phyloP scores from a whole-genome alignment of 1,284 basidiomycete species.

The Kalmanozyma brasiliensis region DNA sequence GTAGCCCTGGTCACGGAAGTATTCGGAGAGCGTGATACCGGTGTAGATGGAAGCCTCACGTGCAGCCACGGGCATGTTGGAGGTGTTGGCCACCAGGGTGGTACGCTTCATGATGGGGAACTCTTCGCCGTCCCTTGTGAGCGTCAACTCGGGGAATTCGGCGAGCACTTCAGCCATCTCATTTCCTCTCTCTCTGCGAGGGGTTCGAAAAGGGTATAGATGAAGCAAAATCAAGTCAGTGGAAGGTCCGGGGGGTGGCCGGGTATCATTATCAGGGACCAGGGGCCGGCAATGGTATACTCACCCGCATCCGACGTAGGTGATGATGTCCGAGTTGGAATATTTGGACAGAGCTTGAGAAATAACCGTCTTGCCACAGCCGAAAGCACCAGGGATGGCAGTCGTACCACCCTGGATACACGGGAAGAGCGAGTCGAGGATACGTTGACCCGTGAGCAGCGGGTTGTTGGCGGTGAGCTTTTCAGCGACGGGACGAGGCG shows the following conservation, averaged over 20 bases:
- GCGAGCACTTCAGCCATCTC: constrained; percentile 99
- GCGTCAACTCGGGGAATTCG: constrained; percentile 92
- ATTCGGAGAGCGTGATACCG: constrained; percentile 98
- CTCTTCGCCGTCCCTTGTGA: constrained; percentile 88
- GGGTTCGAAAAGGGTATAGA: too few species aligned
- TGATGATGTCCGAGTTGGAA: constrained; percentile 99
- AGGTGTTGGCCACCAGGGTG: constrained; percentile 97
- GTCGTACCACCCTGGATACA: constrained; percentile 99
- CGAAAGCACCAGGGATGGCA: constrained; percentile 98
- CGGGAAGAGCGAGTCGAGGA: constrained; percentile 97
- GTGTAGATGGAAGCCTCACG: constrained; percentile 99
- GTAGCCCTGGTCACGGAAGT: constrained; percentile 98
- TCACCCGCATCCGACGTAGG: constrained; percentile 91
- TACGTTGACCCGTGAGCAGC: constrained; percentile 93
- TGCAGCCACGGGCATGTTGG: constrained; percentile 99
- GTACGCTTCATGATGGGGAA: constrained; percentile 99
- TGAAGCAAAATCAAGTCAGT: constrained; percentile 9
- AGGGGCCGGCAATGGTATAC: constrained; percentile 3
- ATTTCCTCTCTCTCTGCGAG: constrained; percentile 70
- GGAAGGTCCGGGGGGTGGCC: too few species aligned
- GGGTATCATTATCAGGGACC: too few species aligned
- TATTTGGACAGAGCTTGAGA: constrained; percentile 88
- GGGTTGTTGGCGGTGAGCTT: constrained; percentile 94
- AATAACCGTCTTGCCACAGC: constrained; percentile 74
- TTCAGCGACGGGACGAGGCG: constrained; percentile 91